Percentiles rank a stretch among this genome's conserved stretches.
These are phyloP conservation scores for Lachnellula subtilissima DNA, from an alignment of 2,329 filamentous ascomycete genomes.

Conservation along the genomic window DNA sequence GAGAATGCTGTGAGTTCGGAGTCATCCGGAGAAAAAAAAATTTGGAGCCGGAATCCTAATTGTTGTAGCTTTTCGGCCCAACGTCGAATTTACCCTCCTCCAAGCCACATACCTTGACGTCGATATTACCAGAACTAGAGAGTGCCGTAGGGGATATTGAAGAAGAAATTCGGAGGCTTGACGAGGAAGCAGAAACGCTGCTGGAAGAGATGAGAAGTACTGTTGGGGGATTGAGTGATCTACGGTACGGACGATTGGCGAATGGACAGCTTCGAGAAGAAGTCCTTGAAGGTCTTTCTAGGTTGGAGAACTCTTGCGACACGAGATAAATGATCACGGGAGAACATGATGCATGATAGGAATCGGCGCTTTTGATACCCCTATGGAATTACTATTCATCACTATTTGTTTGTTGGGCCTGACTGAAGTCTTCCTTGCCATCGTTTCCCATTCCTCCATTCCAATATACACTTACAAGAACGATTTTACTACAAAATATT, in stretches of 20 bases:
- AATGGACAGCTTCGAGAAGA: slow-evolving; percentile 60
- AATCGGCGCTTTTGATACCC: slow-evolving; percentile 24
- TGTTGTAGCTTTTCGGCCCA: slow-evolving; percentile 53
- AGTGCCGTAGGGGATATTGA: slow-evolving; percentile 61
- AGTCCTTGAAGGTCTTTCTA: slow-evolving; percentile 60
- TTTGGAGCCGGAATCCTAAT: neutral
- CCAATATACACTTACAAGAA: neutral
- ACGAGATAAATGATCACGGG: slow-evolving; percentile 9
- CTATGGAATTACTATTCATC: slow-evolving; percentile 25
- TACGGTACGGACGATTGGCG: slow-evolving; percentile 72
- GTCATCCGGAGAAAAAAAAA: neutral
- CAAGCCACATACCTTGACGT: slow-evolving; percentile 54
- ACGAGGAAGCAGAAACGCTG: slow-evolving; percentile 58
- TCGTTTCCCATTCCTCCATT: slow-evolving; percentile 2
- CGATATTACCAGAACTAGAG: slow-evolving; percentile 66
- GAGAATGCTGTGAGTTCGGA: slow-evolving; percentile 47
- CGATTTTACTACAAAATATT: slow-evolving; percentile 13
- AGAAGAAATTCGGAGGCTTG: slow-evolving; percentile 59
- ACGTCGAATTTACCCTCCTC: slow-evolving; percentile 41
- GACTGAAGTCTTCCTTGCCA: slow-evolving; percentile 6
- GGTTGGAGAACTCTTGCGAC: slow-evolving; percentile 44
- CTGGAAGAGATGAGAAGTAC: slow-evolving; percentile 58
- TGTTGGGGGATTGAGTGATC: slow-evolving; percentile 71
- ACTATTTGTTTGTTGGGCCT: slow-evolving; percentile 18
- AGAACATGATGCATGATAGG: neutral